These are phyloP conservation scores for Scedosporium aurantiacum DNA, from an alignment of 2,329 filamentous ascomycete species.

Conservation along the genomic window DNA sequence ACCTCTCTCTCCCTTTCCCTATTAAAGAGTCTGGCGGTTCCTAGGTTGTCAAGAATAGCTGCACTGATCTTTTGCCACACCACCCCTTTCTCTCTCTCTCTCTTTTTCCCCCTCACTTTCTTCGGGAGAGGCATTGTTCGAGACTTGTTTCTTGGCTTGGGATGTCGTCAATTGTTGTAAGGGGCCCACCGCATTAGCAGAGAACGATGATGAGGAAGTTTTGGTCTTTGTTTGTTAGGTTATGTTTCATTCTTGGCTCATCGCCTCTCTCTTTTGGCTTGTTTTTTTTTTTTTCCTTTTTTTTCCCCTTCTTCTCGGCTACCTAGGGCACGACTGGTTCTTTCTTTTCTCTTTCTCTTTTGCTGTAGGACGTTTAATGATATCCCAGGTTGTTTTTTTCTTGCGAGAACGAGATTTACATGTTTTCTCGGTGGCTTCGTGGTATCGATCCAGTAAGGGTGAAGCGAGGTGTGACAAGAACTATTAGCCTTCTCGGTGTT, in stretches of 20 bases:
- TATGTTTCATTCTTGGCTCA: background rate
- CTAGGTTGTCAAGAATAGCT: background rate
- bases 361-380: background rate
- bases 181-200: background rate
- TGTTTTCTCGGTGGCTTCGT: background rate
- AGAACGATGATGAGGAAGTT: background rate
- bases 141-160: no score
- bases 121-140: background rate
- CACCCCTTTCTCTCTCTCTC: background rate
- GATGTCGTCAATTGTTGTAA: no score
- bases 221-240: background rate
- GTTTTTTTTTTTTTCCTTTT: background rate
- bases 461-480: background rate
- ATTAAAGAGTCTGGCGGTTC: background rate
- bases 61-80: background rate
- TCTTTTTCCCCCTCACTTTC: background rate
- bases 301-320: background rate
- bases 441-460: background rate
- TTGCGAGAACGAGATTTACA: background rate
- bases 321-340: background rate
- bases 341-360: background rate
- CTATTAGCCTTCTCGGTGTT: background rate
- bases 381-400: slow-evolving; percentile 1
- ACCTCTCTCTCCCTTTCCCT: background rate
- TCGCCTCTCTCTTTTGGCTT: background rate